Base-by-base conservation (phyloP, 208 protist genomes). In the Crithidia sp. region DNA sequence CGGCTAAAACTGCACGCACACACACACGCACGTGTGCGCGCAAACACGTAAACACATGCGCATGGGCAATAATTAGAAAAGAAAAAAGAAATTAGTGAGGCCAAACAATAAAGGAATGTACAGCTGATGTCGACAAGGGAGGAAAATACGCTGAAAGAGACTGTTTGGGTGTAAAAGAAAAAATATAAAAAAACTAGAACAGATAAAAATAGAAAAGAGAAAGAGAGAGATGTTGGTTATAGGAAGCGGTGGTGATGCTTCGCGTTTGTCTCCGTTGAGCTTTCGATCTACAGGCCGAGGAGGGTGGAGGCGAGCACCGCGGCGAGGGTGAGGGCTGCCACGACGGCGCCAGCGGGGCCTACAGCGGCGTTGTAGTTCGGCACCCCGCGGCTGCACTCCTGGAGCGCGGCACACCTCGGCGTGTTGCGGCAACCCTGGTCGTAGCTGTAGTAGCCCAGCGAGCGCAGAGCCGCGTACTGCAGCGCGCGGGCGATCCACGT, bases 281-380 rank as follows among this genome's bases (percentile, higher is more conserved):
- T 28, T 58, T 14, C 54, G 9, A 13, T 28, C 17, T 64, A 68
- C 37, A 57, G 45, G 10, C 49, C 37, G 47, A 58, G 55, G 8
- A 67, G 12, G 9, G 17, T 44, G 12, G 39, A 7, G 14, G 45
- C 53, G 3, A 67, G 36, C 2, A 37, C 7, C 47, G 45, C 12
- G 57, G 54, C 8, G 44, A 75, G 43, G 17, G 61, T 63, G 53
- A 53, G 6, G 14, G 40, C 53, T 6, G 62, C 54, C 8, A 68
- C 16, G n/a, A 37, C 40, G 7, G 49, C 37, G 14, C n/a, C 16
- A 5, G 44, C 39, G 14, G 61, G 60, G 19, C 44, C 9, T 19
- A 39, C 61, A n/a, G 58, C 44, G 45, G 52, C 61, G 37, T 68
- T 9, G 53, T 75, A 75, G 53, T 61, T 36, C 40, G 61, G 70